Conservation (phyloP, 116 monocot species). For the Iris pallida region DNA sequence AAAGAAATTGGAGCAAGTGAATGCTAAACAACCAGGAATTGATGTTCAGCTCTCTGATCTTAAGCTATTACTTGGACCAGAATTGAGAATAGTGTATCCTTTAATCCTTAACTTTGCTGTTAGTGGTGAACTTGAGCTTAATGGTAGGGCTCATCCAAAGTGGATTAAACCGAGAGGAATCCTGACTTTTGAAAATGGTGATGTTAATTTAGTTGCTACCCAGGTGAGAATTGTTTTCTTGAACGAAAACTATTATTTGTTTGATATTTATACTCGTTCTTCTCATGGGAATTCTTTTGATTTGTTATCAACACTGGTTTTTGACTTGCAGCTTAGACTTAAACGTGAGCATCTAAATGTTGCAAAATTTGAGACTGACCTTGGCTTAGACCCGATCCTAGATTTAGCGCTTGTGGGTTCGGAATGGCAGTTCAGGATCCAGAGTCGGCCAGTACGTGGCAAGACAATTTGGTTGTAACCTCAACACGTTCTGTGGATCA, state of each 20-base stretch:
- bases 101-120: conserved; percentile 94
- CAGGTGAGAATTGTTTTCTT: conserved; percentile 44
- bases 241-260: neutral
- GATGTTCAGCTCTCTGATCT: conserved; percentile 79
- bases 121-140: conserved; percentile 91
- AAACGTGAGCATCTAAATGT: conserved; percentile 90
- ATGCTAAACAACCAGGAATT: conserved; percentile 34
- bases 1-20: conserved; percentile 50
- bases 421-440: conserved; percentile 97
- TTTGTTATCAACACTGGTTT: no score
- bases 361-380: conserved; percentile 96
- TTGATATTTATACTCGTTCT: neutral
- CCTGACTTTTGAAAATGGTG: conserved; percentile 94
- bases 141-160: conserved; percentile 83
- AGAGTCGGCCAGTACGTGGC: conserved; percentile 95
- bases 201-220: conserved; percentile 94
- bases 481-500: conserved; percentile 95
- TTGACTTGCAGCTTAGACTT: conserved; percentile 70
- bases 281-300: neutral
- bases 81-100: conserved; percentile 92
- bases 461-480: conserved; percentile 85
- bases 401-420: conserved; percentile 91
- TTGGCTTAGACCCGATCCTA: conserved; percentile 85
- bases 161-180: conserved; percentile 78
- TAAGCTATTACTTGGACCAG: conserved; percentile 82